These are phyloP conservation scores for Scutellaria galericulata DNA, from an alignment of 257 asterid species.

Conservation along the genomic window DNA sequence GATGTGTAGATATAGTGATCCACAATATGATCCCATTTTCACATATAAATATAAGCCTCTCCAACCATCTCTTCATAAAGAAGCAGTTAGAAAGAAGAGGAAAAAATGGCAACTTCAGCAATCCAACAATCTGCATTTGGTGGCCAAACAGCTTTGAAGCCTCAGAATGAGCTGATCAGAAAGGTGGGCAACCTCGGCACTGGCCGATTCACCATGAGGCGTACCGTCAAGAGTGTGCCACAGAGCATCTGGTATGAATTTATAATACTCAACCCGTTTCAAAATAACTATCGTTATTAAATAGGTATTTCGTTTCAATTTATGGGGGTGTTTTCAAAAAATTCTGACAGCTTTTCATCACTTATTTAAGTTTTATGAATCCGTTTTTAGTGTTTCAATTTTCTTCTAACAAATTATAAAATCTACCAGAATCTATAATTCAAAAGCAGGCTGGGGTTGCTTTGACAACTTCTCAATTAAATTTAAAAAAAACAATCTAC, in stretches of 20 bases:
- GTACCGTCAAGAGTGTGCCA: conserved; percentile 82
- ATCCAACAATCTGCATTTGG: conserved; percentile 76
- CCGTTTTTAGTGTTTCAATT: too few relatives aligned
- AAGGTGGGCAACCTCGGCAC: conserved; percentile 59
- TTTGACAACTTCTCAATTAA: too few relatives aligned
- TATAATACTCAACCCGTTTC: neutral
- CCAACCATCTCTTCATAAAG: neutral
- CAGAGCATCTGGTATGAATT: conserved; percentile 76
- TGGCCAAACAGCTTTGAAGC: conserved; percentile 67
- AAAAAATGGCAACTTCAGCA: conserved; percentile 69
- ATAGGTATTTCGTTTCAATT: too few relatives aligned
- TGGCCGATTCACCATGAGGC: conserved; percentile 90
- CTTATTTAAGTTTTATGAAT: too few relatives aligned
- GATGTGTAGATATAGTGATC: conserved; percentile 52
- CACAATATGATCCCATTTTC: conserved; percentile 37
- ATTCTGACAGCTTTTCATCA: too few relatives aligned
- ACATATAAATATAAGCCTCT: conserved; percentile 24
- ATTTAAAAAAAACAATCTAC: too few relatives aligned
- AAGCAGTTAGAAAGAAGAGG: neutral
- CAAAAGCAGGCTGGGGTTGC: too few relatives aligned
- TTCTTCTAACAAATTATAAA: too few relatives aligned
- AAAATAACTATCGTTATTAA: too few relatives aligned
- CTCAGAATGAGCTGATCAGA: conserved; percentile 66
- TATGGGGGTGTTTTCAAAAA: too few relatives aligned
- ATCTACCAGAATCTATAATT: too few relatives aligned